phyloP scores from a whole-genome alignment of 179 eudicot species.

The Vitellaria paradoxa region DNA sequence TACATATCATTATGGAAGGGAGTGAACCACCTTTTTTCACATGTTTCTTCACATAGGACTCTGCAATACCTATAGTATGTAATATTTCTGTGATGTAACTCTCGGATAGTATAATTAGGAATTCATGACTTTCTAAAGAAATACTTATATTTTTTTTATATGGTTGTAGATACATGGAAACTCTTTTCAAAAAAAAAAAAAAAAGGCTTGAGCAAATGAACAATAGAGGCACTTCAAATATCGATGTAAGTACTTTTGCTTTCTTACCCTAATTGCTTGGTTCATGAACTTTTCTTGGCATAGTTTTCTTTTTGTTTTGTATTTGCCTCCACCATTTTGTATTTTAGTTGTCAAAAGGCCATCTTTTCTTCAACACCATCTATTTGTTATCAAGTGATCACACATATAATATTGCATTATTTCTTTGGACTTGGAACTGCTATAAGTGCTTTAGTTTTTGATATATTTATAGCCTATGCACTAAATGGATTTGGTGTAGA shows the following conservation, averaged over 20 bases:
- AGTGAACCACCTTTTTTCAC: too few species aligned
- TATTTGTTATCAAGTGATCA: too few species aligned
- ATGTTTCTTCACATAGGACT: constrained; percentile 91
- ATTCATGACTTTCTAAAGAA: background rate
- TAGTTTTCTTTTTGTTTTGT: too few species aligned
- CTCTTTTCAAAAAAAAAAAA: constrained; percentile 88
- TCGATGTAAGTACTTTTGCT: constrained; percentile 35
- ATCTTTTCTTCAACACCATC: too few species aligned
- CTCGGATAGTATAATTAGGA: background rate
- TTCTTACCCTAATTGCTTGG: background rate
- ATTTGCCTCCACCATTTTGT: too few species aligned
- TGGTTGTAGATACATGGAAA: constrained; percentile 87
- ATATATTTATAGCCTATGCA: too few species aligned
- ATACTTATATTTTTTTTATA: background rate
- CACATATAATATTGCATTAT: too few species aligned
- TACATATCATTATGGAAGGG: too few species aligned
- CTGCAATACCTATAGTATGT: constrained; percentile 66
- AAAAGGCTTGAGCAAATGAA: constrained; percentile 66
- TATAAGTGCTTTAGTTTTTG: too few species aligned
- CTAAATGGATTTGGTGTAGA: too few species aligned
- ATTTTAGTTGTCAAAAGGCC: too few species aligned
- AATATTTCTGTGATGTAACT: background rate
- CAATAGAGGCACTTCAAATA: constrained; percentile 63
- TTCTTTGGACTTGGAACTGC: too few species aligned
- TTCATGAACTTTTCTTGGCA: background rate